Evolutionary conservation across 306 rosid species (phyloP).

Genomic region (Sophora flavescens): DNA sequence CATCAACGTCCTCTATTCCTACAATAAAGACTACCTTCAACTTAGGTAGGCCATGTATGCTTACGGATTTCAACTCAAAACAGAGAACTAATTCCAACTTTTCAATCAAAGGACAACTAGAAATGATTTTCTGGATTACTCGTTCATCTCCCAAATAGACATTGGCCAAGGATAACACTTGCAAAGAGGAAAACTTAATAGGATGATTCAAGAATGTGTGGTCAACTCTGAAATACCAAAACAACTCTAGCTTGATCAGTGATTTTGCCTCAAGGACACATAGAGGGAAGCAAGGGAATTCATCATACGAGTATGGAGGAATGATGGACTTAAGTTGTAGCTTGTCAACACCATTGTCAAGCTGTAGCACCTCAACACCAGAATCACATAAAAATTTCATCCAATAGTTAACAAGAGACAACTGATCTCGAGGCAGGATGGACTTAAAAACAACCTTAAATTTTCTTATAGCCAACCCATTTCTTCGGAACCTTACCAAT

Average conservation of each 20-base stretch:
- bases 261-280: conserved; percentile 16
- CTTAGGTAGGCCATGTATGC: neutral
- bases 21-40: neutral
- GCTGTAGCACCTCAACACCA: conserved; percentile 12
- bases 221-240: neutral
- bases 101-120: conserved; percentile 7
- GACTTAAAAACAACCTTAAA: neutral
- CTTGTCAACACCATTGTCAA: conserved; percentile 4
- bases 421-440: neutral
- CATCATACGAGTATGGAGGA: neutral
- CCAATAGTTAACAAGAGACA: conserved; percentile 7
- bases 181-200: conserved; percentile 1
- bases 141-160: neutral
- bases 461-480: neutral
- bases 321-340: neutral
- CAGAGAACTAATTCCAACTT: neutral
- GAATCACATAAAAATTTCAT: neutral
- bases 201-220: neutral
- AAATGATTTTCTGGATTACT: neutral
- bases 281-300: neutral
- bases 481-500: neutral
- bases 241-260: conserved; percentile 6
- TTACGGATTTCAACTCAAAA: neutral
- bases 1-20: neutral
- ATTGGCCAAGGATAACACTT: neutral